A percentile compares a stretch with the other conserved stretches of the same genome.
phyloP scores from a whole-genome alignment of 495 filamentous ascomycete genomes.

The Physcia stellaris region DNA sequence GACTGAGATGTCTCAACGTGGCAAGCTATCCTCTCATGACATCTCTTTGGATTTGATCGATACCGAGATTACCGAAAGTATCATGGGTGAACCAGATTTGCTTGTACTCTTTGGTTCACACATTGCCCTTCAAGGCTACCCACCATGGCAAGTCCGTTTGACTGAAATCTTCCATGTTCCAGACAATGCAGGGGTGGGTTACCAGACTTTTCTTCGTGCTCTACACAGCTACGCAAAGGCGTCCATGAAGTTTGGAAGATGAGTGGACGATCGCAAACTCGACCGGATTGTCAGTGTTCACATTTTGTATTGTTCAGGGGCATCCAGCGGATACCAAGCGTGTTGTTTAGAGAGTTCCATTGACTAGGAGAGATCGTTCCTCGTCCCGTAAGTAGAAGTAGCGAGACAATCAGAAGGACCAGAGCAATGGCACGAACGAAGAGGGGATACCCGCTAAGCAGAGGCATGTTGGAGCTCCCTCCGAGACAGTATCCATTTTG shows the following conservation, averaged over 20 bases:
- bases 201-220: slow-evolving; percentile 80
- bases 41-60: slow-evolving; percentile 82
- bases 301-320: no score
- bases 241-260: slow-evolving; percentile 81
- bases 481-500: no score
- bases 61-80: slow-evolving; percentile 60
- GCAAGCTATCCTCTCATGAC: slow-evolving; percentile 63
- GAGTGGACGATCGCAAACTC: no score
- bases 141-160: slow-evolving; percentile 87
- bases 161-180: slow-evolving; percentile 76
- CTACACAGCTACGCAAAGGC: slow-evolving; percentile 75
- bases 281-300: no score
- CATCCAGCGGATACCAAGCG: no score
- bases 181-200: slow-evolving; percentile 51
- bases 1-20: slow-evolving; percentile 83
- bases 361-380: no score
- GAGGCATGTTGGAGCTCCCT: no score
- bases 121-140: slow-evolving; percentile 78
- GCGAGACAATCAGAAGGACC: no score
- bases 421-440: no score
- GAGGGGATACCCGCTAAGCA: no score
- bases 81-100: slow-evolving; percentile 77
- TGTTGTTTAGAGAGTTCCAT: no score
- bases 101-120: slow-evolving; percentile 72
- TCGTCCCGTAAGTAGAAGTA: no score